These are phyloP conservation scores for Cladosporium colombiae DNA, from an alignment of 2,329 filamentous ascomycete genomes.

Conservation along the genomic window DNA sequence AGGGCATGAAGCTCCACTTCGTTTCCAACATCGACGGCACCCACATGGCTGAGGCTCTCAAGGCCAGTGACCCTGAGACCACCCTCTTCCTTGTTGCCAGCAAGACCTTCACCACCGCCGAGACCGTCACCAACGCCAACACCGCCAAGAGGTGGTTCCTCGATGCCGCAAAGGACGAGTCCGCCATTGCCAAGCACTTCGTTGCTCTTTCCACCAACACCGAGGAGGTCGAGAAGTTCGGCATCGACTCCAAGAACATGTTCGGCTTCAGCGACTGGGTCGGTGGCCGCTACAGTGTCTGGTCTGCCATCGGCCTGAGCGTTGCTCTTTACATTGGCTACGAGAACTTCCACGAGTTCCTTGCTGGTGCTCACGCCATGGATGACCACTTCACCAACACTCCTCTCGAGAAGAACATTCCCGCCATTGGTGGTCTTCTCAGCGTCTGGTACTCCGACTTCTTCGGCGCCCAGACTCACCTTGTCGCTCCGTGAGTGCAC, in stretches of 20 bases:
- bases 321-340: constrained; percentile 93
- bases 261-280: constrained; percentile 99
- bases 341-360: constrained; percentile 97
- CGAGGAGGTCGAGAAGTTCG: constrained; percentile 93
- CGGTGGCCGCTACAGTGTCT: constrained; percentile 96
- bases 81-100: constrained; percentile 98
- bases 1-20: constrained; percentile 88
- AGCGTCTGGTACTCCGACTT: constrained; percentile 99
- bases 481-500: constrained; percentile 82
- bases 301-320: constrained; percentile 96
- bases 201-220: constrained; percentile 97
- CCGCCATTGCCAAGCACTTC: constrained; percentile 92
- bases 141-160: constrained; percentile 97
- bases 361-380: constrained; percentile 93
- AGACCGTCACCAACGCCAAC: constrained; percentile 96
- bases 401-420: constrained; percentile 92
- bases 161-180: constrained; percentile 72
- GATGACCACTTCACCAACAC: constrained; percentile 96
- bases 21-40: constrained; percentile 99
- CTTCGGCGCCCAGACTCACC: constrained; percentile 95
- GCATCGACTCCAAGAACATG: constrained; percentile 99
- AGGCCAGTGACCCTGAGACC: constrained; percentile 87
- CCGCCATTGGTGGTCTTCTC: constrained; percentile 83
- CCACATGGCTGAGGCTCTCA: constrained; percentile 91
- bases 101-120: constrained; percentile 98